A percentile compares a stretch with the other conserved stretches of the same genome.
Evolutionary conservation across 2,329 filamentous ascomycete genomes (phyloP).

Genomic region (Blastomyces silverae): DNA sequence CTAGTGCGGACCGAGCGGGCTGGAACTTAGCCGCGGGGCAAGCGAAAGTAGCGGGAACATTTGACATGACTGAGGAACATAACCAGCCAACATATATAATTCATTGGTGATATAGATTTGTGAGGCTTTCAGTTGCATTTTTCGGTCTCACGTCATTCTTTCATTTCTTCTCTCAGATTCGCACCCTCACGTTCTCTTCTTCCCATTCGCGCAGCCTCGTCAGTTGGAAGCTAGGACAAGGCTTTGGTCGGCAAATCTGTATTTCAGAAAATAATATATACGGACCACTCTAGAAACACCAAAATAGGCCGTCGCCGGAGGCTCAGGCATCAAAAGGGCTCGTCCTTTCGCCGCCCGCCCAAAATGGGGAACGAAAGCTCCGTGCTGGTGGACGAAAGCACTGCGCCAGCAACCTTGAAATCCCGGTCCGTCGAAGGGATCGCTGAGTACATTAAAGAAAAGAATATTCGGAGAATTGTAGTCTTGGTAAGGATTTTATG

Average conservation of each 20-base stretch:
- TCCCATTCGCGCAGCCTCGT: background rate
- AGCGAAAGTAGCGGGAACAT: background rate
- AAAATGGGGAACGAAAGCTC: conserved; percentile 83
- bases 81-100: background rate
- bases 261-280: background rate
- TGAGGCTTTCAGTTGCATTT: background rate
- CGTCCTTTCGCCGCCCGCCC: conserved; percentile 20
- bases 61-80: background rate
- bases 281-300: conserved; percentile 8
- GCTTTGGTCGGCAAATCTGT: background rate
- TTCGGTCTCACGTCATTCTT: background rate
- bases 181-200: background rate
- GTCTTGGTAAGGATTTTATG: conserved; percentile 56
- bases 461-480: conserved; percentile 62
- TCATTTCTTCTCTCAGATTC: background rate
- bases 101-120: background rate
- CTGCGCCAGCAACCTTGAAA: conserved; percentile 57
- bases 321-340: conserved; percentile 23
- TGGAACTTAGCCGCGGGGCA: background rate
- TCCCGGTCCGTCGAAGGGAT: conserved; percentile 65
- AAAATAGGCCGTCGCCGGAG: conserved; percentile 26
- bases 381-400: conserved; percentile 56
- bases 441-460: conserved; percentile 71
- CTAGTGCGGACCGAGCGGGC: background rate
- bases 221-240: background rate